Evolutionary conservation across 306 rosid genomes (phyloP).

Genomic region (Biancaea sappan): DNA sequence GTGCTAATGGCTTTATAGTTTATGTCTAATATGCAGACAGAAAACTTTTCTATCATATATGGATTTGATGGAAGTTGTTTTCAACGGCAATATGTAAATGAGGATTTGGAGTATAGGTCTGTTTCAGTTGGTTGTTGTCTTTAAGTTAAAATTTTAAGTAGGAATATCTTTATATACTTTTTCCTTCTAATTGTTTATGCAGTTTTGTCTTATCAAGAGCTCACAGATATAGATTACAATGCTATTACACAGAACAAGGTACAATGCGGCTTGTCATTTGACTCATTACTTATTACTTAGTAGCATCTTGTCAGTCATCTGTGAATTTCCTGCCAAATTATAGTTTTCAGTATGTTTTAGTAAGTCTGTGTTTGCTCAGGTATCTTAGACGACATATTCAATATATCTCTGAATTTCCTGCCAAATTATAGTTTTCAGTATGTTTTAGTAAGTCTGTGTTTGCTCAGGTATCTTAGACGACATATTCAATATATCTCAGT

Average conservation of each 20-base stretch:
- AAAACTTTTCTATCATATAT: conserved; percentile 60
- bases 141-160: conserved; percentile 4
- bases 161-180: conserved; percentile 25
- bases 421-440: conserved; percentile 2
- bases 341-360: neutral
- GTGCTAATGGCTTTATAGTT: conserved; percentile 25
- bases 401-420: conserved; percentile 19
- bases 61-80: conserved; percentile 68
- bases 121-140: conserved; percentile 23
- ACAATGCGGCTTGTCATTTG: conserved; percentile 8
- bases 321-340: neutral
- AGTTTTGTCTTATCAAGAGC: conserved; percentile 74
- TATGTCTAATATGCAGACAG: conserved; percentile 52
- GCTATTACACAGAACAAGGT: conserved; percentile 94
- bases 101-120: conserved; percentile 55
- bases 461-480: conserved; percentile 66
- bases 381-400: too few relatives aligned
- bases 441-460: too few relatives aligned
- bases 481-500: conserved; percentile 54
- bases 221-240: conserved; percentile 82
- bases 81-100: conserved; percentile 62
- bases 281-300: conserved; percentile 27
- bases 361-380: conserved; percentile 33
- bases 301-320: neutral
- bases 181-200: conserved; percentile 32